Conservation (phyloP, 768 basidiomycete genomes). For the Phlegmacium glaucopus region DNA sequence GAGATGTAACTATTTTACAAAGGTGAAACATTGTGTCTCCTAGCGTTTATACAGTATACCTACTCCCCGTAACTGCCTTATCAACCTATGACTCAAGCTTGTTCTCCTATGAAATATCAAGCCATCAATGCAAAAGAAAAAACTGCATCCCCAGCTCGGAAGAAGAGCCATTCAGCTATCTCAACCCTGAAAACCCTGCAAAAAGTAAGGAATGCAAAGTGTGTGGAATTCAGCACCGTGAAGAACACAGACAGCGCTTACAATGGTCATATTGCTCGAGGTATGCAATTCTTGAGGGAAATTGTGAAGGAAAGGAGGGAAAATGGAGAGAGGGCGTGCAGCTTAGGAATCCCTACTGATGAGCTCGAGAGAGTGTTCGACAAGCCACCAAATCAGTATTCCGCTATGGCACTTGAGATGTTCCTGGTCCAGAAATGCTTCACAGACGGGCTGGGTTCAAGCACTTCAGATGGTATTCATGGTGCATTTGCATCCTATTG, state of each 20-base stretch:
- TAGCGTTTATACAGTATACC: no score
- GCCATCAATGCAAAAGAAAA: no score
- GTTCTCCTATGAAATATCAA: no score
- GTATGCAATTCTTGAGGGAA: constrained; percentile 11
- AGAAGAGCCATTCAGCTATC: not conserved
- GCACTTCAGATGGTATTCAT: constrained; percentile 22
- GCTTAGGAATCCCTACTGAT: constrained; percentile 14
- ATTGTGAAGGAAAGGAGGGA: constrained; percentile 3
- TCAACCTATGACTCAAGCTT: no score
- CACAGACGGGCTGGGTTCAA: constrained; percentile 11
- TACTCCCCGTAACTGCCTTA: no score
- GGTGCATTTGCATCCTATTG: constrained; percentile 24
- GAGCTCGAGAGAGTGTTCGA: constrained; percentile 24
- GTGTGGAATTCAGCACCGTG: constrained; percentile 2
- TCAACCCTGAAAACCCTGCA: not conserved
- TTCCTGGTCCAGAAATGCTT: constrained; percentile 30
- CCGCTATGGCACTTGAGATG: constrained; percentile 20
- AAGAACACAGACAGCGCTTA: constrained; percentile 11
- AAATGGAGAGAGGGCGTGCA: constrained; percentile 2
- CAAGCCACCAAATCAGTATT: constrained; percentile 22
- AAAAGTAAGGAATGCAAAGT: constrained; percentile 5
- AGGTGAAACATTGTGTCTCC: no score
- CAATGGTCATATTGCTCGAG: constrained; percentile 12
- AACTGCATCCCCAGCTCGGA: no score
- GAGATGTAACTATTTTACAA: no score